Evolutionary conservation across 2,329 filamentous ascomycete species (phyloP), one percentile per base, ranked within the genome.

Genomic region (Ceratocystis lukuohia): DNA sequence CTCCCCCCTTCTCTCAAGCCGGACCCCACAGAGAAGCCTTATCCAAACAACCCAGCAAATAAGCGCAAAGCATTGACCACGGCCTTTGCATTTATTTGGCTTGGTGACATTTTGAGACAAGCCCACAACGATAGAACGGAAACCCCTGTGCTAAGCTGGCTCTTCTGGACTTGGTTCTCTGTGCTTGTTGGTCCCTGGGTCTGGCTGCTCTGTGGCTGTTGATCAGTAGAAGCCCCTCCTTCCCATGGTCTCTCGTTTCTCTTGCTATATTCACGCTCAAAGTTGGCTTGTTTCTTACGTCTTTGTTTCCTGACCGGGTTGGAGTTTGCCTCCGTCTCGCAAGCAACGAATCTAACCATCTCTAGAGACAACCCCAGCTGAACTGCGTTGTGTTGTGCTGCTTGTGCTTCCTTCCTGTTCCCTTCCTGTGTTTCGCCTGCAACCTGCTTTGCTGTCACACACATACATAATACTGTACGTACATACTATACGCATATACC

Each of bases 41-140:
- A 28, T 25, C 22, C 50, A 56, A 56, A 25, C 22, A 56, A 28
- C 50, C 50, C 22, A 15, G 50, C 20, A 56, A 56, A 56, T 56
- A 56, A 56, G 50, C 50, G 22, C 59, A 62, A 33, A 45, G 41
- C 59, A 41, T 62, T 62, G 59, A 62, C 33, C 17, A 57, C 41
- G 28, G 41, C 30, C 62, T 20, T 10, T 56, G 41, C 17, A 25
- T 64, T 44, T 37, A 33, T 64, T 64, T 44, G 44, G 45, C 20
- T 64, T 17, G 17, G 62, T 44, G 28, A 46, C 59, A 64, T 48
- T 46, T 61, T 61, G 61, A 68, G 66, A 64, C 44, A 66, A 68
- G 65, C 50, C 50, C 50, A 28, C 8, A 25, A 5, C 20, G 10
- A 28, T 15, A 28, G 20, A 28, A 28, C 7, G 3, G n/a, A 25